Evolutionary conservation across 306 rosid genomes (phyloP), one percentile per base, ranked within the genome.

Genomic region (Boehmeria nivea): DNA sequence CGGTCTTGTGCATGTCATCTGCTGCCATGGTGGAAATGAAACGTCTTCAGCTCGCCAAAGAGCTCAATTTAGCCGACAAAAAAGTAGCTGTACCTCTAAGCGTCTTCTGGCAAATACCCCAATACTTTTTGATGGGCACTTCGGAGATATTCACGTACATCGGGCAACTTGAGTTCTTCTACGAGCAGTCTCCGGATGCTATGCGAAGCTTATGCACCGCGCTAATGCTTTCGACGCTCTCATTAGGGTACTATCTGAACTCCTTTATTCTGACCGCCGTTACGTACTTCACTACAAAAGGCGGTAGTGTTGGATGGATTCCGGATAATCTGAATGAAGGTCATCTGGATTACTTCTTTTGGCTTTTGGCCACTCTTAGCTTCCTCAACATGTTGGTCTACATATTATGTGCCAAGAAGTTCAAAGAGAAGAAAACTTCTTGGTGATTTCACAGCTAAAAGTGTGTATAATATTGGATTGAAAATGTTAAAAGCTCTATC

Each of bases 121-220:
- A 91, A 53, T 91, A 91, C 67, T 84, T 84, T 72, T 76, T 87
- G 76, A 27, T 84, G 69, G 95, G 98, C 1, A 84, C 86, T 3
- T 83, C 98, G 0, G 96, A 91, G 71, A 61, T 91, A 16, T 91
- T 55, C 72, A 82, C 95, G 12, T 87, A 80, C 38, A 69, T 91
- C 3, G 98, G 91, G 21, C 96, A 87, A 67, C 80, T 82, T 0
- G 94, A 91, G 83, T 91, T 91, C 77, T 91, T 91, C 76, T 87
- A 91, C 15, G 96, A 91, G 50, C 89, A 91, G 70, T 84, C 98
- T n/a, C 98, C 96, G 1, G 91, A 84, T 43, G 91, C 95, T 0
- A 91, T 84, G 95, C 71, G 98, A 58, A 87, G 96, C 70, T 69
- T 91, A 57, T 87, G 98, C 67, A 87, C 94, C 38, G 98, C 98